These are phyloP conservation scores for Penicillium parvum DNA, from an alignment of 495 filamentous ascomycete species.

Conservation along the genomic window DNA sequence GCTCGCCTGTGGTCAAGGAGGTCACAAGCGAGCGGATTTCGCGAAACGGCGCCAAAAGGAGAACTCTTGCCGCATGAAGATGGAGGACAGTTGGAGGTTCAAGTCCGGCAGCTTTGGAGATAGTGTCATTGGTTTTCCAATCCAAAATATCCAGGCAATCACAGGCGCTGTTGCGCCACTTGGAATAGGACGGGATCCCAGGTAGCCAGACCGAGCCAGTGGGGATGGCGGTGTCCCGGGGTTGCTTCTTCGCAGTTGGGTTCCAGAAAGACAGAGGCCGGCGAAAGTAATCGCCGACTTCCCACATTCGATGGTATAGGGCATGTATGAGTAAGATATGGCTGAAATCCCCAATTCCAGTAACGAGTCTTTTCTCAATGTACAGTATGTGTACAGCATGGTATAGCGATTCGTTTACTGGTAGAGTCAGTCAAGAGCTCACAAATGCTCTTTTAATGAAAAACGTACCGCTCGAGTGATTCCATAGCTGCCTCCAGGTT, in stretches of 20 bases:
- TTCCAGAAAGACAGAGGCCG: conserved; percentile 46
- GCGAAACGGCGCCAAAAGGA: conserved; percentile 36
- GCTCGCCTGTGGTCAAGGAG: conserved; percentile 26
- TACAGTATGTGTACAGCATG: conserved; percentile 43
- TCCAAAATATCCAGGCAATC: conserved; percentile 53
- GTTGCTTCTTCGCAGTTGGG: conserved; percentile 44
- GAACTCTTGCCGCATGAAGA: conserved; percentile 46
- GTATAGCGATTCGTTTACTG: conserved; percentile 38
- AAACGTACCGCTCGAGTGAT: conserved; percentile 22
- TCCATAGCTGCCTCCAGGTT: conserved; percentile 35
- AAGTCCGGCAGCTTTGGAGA: conserved; percentile 41
- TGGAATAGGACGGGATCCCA: conserved; percentile 45
- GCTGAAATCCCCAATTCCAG: conserved; percentile 43
- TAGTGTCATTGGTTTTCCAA: conserved; percentile 48
- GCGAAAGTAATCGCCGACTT: conserved; percentile 45
- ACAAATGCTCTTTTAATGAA: neutral
- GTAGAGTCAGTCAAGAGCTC: conserved; percentile 5
- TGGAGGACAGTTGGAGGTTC: conserved; percentile 51
- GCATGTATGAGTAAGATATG: conserved; percentile 48
- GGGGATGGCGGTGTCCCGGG: conserved; percentile 32
- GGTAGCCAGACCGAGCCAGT: conserved; percentile 48
- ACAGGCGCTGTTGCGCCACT: conserved; percentile 53
- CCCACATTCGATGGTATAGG: conserved; percentile 48
- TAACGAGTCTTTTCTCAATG: conserved; percentile 45
- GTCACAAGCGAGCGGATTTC: conserved; percentile 37